Base-by-base conservation (phyloP, 2,329 filamentous ascomycete species). In the Trichoderma oligosporum region DNA sequence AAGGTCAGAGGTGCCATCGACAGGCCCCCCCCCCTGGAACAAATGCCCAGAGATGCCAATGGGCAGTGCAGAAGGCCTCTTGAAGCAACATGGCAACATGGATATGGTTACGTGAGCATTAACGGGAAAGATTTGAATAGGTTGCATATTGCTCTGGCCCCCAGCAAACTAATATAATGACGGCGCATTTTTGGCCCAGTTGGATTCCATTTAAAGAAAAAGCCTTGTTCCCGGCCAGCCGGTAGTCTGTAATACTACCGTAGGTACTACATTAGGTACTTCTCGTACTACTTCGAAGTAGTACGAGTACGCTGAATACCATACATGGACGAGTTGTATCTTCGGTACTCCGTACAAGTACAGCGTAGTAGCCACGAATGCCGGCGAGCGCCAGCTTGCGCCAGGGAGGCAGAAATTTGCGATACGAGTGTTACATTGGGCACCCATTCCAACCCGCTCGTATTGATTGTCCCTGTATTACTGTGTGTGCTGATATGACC, bases 351-450 rank as follows among this genome's bases (percentile, higher is more conserved):
- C n/a, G n/a, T n/a, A n/a, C n/a, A n/a, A n/a, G n/a, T n/a, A n/a
- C n/a, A n/a, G n/a, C n/a, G 11, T 25, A 29, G 31, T 33, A 6
- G 41, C 41, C 41, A n/a, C 18, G 41, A 24, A 27, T 31, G 49
- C 18, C 25, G 27, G 24, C 20, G 42, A 56, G 53, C 53, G 53
- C 44, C 53, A 41, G 53, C 53, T 24, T 48, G 53, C 53, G 42
- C 44, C 53, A 35, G 31, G 33, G 29, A 39, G 56, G 49, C 47
- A 55, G 41, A 46, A 54, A 46, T 55, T 8, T 14, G 18, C 39
- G 2, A 33, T 4, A 22, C 31, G 7, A 42, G 20, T 29, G 31
- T 22, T 6, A 22, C 38, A 38, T 55, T 12, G 51, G 31, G 41
- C 51, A 55, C 14, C n/a, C 51, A 35, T 22, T 54, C 29, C 14